Evolutionary conservation across 2,329 filamentous ascomycete genomes (phyloP), one percentile per base, ranked within the genome.

Genomic region (Talaromyces sp.): DNA sequence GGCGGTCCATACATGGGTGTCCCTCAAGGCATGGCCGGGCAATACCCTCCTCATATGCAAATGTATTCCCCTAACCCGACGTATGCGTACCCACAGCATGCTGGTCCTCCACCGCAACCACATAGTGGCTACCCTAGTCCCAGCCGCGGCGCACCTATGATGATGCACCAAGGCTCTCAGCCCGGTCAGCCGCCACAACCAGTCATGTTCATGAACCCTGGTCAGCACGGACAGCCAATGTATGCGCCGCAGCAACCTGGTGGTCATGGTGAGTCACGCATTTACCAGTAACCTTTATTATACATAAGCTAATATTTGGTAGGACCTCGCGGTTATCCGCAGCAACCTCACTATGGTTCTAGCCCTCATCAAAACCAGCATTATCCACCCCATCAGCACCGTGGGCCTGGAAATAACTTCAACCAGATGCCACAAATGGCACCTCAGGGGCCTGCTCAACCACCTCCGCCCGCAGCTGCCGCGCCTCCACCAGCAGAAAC

Each of bases 111-210:
- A 44, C 69, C 80, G 63, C 80, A 82, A 61, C 80, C 81, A 59
- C 85, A 88, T 22, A 90, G 85, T 51, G 91, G 92, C 17, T 96
- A 91, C 71, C 90, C 92, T n/a, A 97, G 93, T 72, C 93, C 93
- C 0, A 88, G 91, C 61, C 86, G 92, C 55, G 87, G 88, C 22
- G 91, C 95, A 13, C 88, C 91, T 1, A 92, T 96, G 88, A 98
- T 98, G 93, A 90, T 88, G 70, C 93, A 93, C 67, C 92, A 96
- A 77, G 91, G 91, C 60, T 97, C 93, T 30, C 93, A 97, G 71
- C 93, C 96, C 74, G 92, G 93, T 47, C 92, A 96, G 72, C 81
- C 81, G 61, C 81, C 81, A 55, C 80, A 86, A 80, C 69, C 85
- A 81, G 78, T 93, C 84, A 80, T 89, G 85, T 83, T 80, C 65